Conservation (phyloP, 306 rosid genomes). For the Corylus heterophylla region DNA sequence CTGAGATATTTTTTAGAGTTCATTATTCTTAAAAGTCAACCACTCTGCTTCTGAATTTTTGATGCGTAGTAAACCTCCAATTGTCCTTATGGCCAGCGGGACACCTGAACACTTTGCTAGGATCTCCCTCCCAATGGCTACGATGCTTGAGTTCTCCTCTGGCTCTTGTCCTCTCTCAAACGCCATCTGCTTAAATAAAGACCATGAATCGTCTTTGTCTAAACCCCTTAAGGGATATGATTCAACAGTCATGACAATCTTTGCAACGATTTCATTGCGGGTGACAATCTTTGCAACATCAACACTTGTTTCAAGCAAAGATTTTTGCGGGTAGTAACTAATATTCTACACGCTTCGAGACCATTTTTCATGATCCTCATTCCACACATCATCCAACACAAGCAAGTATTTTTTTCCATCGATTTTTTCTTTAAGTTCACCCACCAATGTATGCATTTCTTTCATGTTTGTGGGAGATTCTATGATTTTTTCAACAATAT, state of each 20-base stretch:
- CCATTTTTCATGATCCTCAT: neutral
- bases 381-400: conserved; percentile 18
- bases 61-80: conserved; percentile 7
- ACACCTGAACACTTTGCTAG: conserved; percentile 5
- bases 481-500: neutral
- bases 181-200: conserved; percentile 5
- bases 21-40: neutral
- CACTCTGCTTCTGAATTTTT: neutral
- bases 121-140: neutral
- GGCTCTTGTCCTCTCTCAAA: conserved; percentile 7
- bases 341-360: neutral
- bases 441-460: neutral
- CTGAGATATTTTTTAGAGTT: too few species aligned
- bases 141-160: neutral
- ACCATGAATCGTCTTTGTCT: neutral
- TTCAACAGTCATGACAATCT: neutral
- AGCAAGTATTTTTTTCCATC: neutral
- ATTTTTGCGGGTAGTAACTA: conserved; percentile 11
- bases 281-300: neutral
- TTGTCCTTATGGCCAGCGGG: conserved; percentile 16
- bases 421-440: neutral
- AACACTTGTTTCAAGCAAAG: too few species aligned
- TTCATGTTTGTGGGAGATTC: neutral
- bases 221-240: neutral
- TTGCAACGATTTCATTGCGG: neutral